Conservation (phyloP, 2,329 filamentous ascomycete species). For the Nannizziopsis arthrosporioides region DNA sequence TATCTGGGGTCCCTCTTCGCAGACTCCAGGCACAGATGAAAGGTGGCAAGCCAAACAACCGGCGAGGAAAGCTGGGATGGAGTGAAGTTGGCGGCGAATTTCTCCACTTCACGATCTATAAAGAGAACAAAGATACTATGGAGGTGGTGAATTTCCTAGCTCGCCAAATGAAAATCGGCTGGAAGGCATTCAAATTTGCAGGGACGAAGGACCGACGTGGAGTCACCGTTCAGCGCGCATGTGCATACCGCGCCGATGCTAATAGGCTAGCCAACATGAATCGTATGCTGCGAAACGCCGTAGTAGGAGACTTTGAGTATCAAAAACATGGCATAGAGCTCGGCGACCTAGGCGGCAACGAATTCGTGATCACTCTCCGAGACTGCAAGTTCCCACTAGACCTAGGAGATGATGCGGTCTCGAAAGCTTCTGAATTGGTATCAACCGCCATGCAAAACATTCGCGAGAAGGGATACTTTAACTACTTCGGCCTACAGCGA, state of each 20-base stretch:
- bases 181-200: conserved; percentile 65
- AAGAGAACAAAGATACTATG: conserved; percentile 96
- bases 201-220: conserved; percentile 86
- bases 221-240: conserved; percentile 72
- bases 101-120: conserved; percentile 84
- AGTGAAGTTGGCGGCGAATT: conserved; percentile 63
- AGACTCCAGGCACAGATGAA: conserved; percentile 9
- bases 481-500: conserved; percentile 95
- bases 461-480: conserved; percentile 70
- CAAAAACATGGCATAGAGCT: conserved; percentile 60
- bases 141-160: conserved; percentile 70
- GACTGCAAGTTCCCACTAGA: conserved; percentile 56
- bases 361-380: conserved; percentile 84
- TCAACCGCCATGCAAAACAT: conserved; percentile 54
- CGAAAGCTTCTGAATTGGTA: conserved; percentile 37
- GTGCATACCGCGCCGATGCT: conserved; percentile 49
- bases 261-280: conserved; percentile 56
- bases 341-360: conserved; percentile 76
- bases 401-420: conserved; percentile 29
- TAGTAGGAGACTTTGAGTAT: conserved; percentile 72
- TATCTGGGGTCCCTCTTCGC: conserved; percentile 35
- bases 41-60: conserved; percentile 20
- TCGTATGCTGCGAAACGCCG: conserved; percentile 47
- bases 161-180: conserved; percentile 55
- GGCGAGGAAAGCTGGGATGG: conserved; percentile 44